These are phyloP conservation scores for Pseudogymnoascus sp. DNA, from an alignment of 2,329 filamentous ascomycete genomes.

Conservation along the genomic window DNA sequence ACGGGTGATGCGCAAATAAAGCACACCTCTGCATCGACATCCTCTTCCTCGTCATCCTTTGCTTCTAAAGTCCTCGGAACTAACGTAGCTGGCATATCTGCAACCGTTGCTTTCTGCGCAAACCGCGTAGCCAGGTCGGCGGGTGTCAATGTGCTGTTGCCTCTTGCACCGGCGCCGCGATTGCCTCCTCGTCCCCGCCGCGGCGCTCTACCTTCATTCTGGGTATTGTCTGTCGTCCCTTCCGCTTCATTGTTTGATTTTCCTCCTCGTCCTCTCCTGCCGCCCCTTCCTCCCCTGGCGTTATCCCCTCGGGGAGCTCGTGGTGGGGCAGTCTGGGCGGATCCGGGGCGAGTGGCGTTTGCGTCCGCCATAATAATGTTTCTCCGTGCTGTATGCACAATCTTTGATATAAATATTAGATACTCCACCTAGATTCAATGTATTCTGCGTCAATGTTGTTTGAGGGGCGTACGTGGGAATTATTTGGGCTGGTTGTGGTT, in stretches of 20 bases:
- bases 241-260: slow-evolving; percentile 13
- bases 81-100: slow-evolving; percentile 12
- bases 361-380: slow-evolving; percentile 2
- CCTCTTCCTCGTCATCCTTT: slow-evolving; percentile 33
- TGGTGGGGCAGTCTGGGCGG: slow-evolving; percentile 8
- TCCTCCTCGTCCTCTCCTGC: slow-evolving; percentile 32
- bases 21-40: slow-evolving; percentile 72
- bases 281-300: slow-evolving; percentile 32
- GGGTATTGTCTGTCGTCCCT: slow-evolving; percentile 10
- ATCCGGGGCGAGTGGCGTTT: slow-evolving; percentile 1
- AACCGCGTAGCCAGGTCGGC: slow-evolving; percentile 17
- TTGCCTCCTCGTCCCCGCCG: slow-evolving; percentile 19
- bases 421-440: background rate
- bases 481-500: background rate
- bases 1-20: slow-evolving; percentile 95
- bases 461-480: background rate
- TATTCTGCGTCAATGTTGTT: background rate
- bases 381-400: background rate
- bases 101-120: background rate
- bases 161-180: slow-evolving; percentile 12
- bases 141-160: slow-evolving; percentile 16
- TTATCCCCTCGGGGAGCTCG: slow-evolving; percentile 25
- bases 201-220: slow-evolving; percentile 8
- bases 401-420: background rate
- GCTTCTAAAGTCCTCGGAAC: slow-evolving; percentile 16